Base-by-base conservation (phyloP, 164 flowering plant genomes). In the Annona cherimola region DNA sequence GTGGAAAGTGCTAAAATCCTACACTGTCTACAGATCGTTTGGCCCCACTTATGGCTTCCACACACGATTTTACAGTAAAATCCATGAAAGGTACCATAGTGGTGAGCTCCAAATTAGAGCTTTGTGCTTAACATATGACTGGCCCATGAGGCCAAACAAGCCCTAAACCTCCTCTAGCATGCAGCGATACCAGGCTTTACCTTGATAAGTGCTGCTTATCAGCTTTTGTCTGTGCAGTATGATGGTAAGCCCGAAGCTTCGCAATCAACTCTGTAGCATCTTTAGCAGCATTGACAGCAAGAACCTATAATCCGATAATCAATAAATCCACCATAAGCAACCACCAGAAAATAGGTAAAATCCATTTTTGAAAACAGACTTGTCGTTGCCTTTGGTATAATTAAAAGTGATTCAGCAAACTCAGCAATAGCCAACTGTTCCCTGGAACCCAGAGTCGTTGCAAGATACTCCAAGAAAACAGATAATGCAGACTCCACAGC, bases 341-440 rank as follows among this genome's bases (percentile, higher is more conserved):
- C 61, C 12, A 6, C 46, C 45, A 68, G 6, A 44, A 63, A 63
- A 50, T 9, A 50, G 42, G 39, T 16, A 6, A 71, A 5, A 45
- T 26, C 44, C 63, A 8, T 42, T 2, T 70, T 5, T 14, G 19
- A 69, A 42, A 45, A 61, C 1, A 46, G 26, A 39, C 68, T 43
- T 26, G 20, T 26, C 61, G 19, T 2, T 66, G 90, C 99, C 94
- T 95, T 96, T 14, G 99, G 99, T 62, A 96, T 96, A 42, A 96
- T 84, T 44, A 93, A 69, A 54, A 96, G 84, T 26, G 97, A 80
- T 80, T 93, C 99, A 63, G 99, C 99, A 81, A 93, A 96, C 69
- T 96, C 99, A 61, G 98, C 99, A 74, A 96, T 90, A n/a, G 99
- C 99, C 78, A 96, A 83, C 80, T 96, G 99, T 76, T 96, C 99